A percentile compares a stretch with the other conserved stretches of the same genome.
These are phyloP conservation scores for Simplicillium sp. DNA, from an alignment of 2,329 filamentous ascomycete species.

Conservation along the genomic window DNA sequence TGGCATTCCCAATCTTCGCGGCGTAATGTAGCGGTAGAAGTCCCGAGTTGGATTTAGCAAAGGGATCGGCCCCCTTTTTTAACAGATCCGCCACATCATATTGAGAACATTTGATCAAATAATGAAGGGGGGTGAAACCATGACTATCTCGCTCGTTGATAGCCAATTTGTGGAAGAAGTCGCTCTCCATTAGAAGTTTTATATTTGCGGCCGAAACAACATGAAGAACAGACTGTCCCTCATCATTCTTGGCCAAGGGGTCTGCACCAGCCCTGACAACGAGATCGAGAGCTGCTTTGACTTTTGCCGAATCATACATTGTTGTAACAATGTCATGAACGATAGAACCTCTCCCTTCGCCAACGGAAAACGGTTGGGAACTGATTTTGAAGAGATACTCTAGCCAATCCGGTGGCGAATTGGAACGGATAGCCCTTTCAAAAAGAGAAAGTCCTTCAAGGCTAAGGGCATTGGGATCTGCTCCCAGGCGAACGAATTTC, in stretches of 20 bases:
- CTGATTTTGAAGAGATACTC: neutral
- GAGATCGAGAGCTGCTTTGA: neutral
- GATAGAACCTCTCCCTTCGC: neutral
- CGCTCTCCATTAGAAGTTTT: neutral
- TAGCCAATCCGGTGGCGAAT: neutral
- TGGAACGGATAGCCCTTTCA: neutral
- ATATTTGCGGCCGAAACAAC: neutral
- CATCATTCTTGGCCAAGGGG: neutral
- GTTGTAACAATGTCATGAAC: neutral
- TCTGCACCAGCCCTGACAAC: neutral
- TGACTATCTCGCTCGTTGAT: neutral
- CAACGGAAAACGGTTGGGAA: neutral
- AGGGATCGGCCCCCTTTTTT: neutral
- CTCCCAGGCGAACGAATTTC: neutral
- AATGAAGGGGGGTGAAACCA: neutral
- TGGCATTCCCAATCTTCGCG: neutral
- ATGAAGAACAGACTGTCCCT: conserved; percentile 1
- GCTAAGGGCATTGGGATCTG: neutral
- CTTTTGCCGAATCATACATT: neutral
- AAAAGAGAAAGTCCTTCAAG: neutral
- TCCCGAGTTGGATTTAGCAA: neutral
- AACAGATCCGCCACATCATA: neutral
- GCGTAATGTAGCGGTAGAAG: neutral
- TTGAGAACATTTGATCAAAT: neutral
- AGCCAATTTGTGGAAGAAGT: neutral